Evolutionary conservation across 768 basidiomycete genomes (phyloP), one percentile per base, ranked within the genome.

Genomic region (Hortiboletus campestris): DNA sequence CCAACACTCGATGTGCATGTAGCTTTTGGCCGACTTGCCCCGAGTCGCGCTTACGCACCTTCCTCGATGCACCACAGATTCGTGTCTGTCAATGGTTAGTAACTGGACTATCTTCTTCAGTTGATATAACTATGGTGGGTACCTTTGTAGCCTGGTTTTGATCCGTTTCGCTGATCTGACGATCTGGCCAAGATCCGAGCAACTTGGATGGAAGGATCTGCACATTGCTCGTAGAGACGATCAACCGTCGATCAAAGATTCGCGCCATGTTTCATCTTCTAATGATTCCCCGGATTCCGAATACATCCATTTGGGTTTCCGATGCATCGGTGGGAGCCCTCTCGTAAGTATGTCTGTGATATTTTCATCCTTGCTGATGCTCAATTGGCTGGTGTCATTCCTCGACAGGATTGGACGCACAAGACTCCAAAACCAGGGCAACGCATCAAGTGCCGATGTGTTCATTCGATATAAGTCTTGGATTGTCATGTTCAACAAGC

Each of bases 221-320:
- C 53, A 14, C 32, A 16, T 20, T 25, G 20, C 32, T 32, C 5
- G 3, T 28, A 16, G 36, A 39, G 40, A 45, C 12, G 43, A 54
- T 63, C 49, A n/a, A 17, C 38, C 44, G 62, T 40, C 63, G 55
- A 62, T 65, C 63, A 55, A 38, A 28, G 59, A 54, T 58, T 50
- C 9, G 38, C 59, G n/a, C 20, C 14, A 19, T 40, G 9, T 38
- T 28, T 32, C 32, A 48, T 46, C 35, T 51, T 0, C 41, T 34
- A 46, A n/a, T 28, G 31, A 35, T 19, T 17, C n/a, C 10, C n/a
- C 12, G 10, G 29, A 16, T 29, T 13, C 20, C 19, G 38, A 41
- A 40, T 17, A 11, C 1, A 14, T 34, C 19, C n/a, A n/a, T 50
- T 35, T 25, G 11, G 14, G 28, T 50, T 53, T 35, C 13, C 35